Base-by-base conservation (phyloP, 495 filamentous ascomycete species). In the Venustampulla echinocandica region DNA sequence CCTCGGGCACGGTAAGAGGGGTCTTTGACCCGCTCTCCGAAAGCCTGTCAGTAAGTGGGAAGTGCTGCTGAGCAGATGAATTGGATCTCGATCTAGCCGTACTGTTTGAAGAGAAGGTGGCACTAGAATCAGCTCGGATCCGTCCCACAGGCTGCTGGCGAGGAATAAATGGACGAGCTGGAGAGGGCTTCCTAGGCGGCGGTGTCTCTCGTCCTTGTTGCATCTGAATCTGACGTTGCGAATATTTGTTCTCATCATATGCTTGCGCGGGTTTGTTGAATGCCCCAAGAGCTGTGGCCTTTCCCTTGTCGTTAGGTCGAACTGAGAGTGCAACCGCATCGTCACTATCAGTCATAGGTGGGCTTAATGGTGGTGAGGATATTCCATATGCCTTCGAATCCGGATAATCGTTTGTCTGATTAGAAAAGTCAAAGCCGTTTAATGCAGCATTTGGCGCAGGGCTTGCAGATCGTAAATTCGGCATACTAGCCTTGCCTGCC, bases 171-270 rank as follows among this genome's bases (percentile, higher is more conserved):
- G 53, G 44, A 27, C 47, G 32, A 14, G 57, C 47, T 15, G 57
- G 54, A 6, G 57, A 60, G 17, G 41, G 32, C 27, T 60, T 60
- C 13, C 57, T 44, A 2, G 46, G 21, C 10, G 54, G 56, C 18
- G 72, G 69, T 7, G 69, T 70, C 33, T 76, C 71, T 19, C 73
- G 71, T 18, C 81, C 84, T 58, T 84, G 76, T 43, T 87, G 84
- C 64, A 92, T 74, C 56, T 84, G 81, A 24, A 85, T 61, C 53
- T 93, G 86, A 24, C 89, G 80, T 54, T 89, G 81, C 7, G 82
- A 76, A 47, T 90, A 95, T 54, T 85, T 84, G 28, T 83, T 77
- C 55, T 95, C 89, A 54, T 92, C 84, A 44, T 89, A 95, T 7
- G 75, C 69, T 32, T 81, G 75, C 17, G 62, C 66, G 1, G 89